Evolutionary conservation across 2,329 filamentous ascomycete species (phyloP).

Genomic region (Endothia cerciana): DNA sequence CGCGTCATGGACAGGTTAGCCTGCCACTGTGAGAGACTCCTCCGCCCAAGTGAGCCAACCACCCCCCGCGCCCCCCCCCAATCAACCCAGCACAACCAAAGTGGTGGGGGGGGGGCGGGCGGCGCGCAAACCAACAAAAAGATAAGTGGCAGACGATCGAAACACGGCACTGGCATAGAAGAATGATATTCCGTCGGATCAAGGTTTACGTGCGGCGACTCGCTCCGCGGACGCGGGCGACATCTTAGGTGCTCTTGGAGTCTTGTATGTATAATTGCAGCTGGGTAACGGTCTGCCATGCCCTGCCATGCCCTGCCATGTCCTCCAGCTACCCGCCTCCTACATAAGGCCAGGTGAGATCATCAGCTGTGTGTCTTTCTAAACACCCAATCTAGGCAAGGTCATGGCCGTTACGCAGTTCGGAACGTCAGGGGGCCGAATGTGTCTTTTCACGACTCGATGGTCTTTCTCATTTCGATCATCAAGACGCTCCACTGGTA

Average conservation of each 20-base stretch:
- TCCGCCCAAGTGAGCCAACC: background rate
- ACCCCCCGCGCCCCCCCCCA: background rate
- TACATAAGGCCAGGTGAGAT: background rate
- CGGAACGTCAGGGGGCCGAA: background rate
- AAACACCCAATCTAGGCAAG: background rate
- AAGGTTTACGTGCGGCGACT: background rate
- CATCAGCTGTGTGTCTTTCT: background rate
- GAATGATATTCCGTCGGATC: background rate
- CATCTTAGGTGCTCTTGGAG: background rate
- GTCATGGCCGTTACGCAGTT: constrained; percentile 17
- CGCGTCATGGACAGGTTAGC: constrained; percentile 26
- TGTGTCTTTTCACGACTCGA: constrained; percentile 33
- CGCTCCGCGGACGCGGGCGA: background rate
- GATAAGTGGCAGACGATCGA: background rate
- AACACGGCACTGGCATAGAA: background rate
- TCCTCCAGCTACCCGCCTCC: background rate
- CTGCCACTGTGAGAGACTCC: background rate
- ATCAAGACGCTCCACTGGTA: constrained; percentile 47
- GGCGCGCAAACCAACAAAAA: background rate
- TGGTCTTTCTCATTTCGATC: constrained; percentile 49
- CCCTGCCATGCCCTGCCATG: background rate
- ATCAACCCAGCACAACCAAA: too few relatives aligned
- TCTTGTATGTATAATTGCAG: background rate
- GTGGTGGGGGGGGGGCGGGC: too few relatives aligned
- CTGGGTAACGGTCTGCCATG: too few relatives aligned